phyloP scores from a whole-genome alignment of 106 monocot species.

The Dioscorea alata region DNA sequence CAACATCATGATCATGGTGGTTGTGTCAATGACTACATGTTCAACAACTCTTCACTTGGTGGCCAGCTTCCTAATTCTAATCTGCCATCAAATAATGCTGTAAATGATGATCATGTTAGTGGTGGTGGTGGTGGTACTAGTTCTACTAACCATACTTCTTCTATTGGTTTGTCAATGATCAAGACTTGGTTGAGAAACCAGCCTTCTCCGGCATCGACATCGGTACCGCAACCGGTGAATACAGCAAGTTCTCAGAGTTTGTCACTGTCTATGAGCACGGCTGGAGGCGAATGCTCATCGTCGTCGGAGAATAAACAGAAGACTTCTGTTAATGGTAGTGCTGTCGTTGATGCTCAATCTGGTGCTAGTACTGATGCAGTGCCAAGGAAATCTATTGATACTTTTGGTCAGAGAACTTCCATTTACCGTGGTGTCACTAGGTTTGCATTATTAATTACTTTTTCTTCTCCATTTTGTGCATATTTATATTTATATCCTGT shows the following conservation, averaged over 20 bases:
- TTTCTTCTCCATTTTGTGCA: neutral
- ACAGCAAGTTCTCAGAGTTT: constrained; percentile 43
- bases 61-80: constrained; percentile 12
- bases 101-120: neutral
- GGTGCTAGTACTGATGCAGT: constrained; percentile 41
- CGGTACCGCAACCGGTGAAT: neutral
- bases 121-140: neutral
- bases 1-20: neutral
- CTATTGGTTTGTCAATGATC: constrained; percentile 86
- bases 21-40: constrained; percentile 33
- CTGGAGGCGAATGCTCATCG: constrained; percentile 29
- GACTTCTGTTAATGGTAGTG: neutral
- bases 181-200: constrained; percentile 86
- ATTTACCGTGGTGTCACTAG: constrained; percentile 95
- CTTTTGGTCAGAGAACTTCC: constrained; percentile 91
- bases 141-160: constrained; percentile 15
- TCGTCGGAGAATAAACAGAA: constrained; percentile 40
- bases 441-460: constrained; percentile 11
- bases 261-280: constrained; percentile 79
- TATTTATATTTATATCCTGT: neutral
- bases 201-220: constrained; percentile 29
- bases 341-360: constrained; percentile 34
- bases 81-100: constrained; percentile 1
- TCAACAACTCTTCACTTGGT: constrained; percentile 41
- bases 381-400: constrained; percentile 74